phyloP scores from a whole-genome alignment of 192 early-diverging fungal genomes.

The Gaertneriomyces sp. region DNA sequence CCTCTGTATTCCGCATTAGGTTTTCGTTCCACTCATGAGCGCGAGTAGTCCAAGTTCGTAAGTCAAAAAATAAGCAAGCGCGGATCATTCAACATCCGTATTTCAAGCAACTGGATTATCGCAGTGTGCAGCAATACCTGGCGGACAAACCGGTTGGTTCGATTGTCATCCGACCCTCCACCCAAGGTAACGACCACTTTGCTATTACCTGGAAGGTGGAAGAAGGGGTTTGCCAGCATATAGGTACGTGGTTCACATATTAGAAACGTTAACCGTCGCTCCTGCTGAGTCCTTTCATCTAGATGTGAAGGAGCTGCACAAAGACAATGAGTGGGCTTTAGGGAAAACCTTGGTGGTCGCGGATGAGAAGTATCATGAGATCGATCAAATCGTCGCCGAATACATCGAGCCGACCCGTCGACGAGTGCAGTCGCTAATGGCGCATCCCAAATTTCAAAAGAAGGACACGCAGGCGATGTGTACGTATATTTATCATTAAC shows the following conservation, averaged over 20 bases:
- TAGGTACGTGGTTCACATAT: conserved; percentile 54
- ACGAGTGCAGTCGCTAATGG: conserved; percentile 65
- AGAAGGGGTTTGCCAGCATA: conserved; percentile 82
- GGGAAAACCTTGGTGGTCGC: conserved; percentile 69
- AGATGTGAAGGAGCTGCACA: conserved; percentile 70
- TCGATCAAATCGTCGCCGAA: conserved; percentile 87
- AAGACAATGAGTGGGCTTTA: conserved; percentile 68
- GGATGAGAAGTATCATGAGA: conserved; percentile 68
- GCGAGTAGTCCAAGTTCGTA: conserved; percentile 15
- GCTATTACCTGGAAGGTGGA: conserved; percentile 92
- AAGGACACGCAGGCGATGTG: conserved; percentile 52
- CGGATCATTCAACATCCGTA: conserved; percentile 81
- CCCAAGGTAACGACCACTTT: conserved; percentile 81
- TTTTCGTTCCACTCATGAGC: background rate
- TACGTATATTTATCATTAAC: conserved; percentile 43
- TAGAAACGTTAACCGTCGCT: background rate
- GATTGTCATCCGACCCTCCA: conserved; percentile 86
- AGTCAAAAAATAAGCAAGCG: conserved; percentile 38
- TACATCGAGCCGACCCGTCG: conserved; percentile 81
- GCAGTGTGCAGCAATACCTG: conserved; percentile 73
- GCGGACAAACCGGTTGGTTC: conserved; percentile 64
- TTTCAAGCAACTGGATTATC: conserved; percentile 69
- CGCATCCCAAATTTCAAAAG: conserved; percentile 75
- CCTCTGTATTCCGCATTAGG: background rate
- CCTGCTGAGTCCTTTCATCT: background rate